phyloP scores from a whole-genome alignment of 768 basidiomycete species.

The Paxillus rubicundulus region DNA sequence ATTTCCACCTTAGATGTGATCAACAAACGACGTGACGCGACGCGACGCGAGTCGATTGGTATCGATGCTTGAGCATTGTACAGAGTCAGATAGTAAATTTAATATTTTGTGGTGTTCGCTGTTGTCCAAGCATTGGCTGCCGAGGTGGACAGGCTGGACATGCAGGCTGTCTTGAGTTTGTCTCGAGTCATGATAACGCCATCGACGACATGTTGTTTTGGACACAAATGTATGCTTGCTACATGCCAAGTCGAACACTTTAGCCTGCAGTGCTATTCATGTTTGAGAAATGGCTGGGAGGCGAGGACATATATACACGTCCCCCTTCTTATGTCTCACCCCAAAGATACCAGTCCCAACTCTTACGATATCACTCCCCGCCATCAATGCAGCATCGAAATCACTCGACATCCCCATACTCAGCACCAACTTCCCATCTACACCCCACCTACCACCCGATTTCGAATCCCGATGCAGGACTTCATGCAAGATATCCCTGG shows the following conservation, averaged over 20 bases:
- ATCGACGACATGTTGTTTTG: no score
- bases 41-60: constrained; percentile 30
- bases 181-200: no score
- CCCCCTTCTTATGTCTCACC: constrained; percentile 54
- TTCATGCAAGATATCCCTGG: constrained; percentile 55
- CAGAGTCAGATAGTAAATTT: no score
- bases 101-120: no score
- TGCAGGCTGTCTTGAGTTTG: no score
- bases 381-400: constrained; percentile 80
- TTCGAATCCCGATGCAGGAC: constrained; percentile 37
- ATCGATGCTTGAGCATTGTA: not conserved
- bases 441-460: constrained; percentile 42
- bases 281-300: not conserved
- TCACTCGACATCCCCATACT: constrained; percentile 99
- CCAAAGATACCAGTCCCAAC: constrained; percentile 94
- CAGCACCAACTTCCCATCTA: constrained; percentile 51
- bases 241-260: no score
- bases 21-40: constrained; percentile 27
- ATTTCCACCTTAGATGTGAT: constrained; percentile 24
- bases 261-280: no score
- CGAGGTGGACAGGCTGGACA: no score
- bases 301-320: not conserved
- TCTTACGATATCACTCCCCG: constrained; percentile 84
- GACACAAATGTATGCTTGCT: no score
- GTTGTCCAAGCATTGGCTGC: no score